These are phyloP conservation scores for Saccharomycopsis schoenii DNA, from an alignment of 805 yeast species.

Conservation along the genomic window DNA sequence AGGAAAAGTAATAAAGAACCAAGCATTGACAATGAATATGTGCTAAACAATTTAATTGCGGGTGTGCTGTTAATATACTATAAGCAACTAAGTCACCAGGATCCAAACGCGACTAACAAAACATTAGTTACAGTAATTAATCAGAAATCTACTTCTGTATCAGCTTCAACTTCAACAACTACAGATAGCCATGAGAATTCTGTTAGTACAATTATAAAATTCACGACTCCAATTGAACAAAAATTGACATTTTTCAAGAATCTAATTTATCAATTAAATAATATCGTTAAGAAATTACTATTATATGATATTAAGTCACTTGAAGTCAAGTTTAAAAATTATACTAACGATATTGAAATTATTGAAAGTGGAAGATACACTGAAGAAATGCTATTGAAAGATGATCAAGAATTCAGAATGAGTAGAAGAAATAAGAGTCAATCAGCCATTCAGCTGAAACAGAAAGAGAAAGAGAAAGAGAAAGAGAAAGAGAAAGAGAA, in stretches of 20 bases:
- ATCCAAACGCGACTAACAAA: neutral
- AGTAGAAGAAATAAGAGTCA: conserved; percentile 2
- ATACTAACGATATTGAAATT: conserved; percentile 7
- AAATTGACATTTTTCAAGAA: conserved; percentile 15
- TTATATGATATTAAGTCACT: conserved; percentile 15
- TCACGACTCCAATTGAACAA: conserved; percentile 9
- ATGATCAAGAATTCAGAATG: conserved; percentile 11
- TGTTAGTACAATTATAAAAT: conserved; percentile 8
- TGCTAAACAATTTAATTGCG: conserved; percentile 10
- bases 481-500: too few relatives aligned
- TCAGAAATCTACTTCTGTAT: neutral
- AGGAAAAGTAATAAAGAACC: neutral
- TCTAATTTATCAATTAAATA: conserved; percentile 14
- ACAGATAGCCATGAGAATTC: neutral
- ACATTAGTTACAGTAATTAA: neutral
- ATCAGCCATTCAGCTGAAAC: neutral
- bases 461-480: neutral
- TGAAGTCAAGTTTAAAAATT: conserved; percentile 13
- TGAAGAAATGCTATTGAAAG: conserved; percentile 15
- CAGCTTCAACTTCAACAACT: neutral
- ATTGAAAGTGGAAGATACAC: conserved; percentile 15
- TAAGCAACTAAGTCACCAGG: conserved; percentile 13
- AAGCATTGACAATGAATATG: conserved; percentile 15
- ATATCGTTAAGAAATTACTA: conserved; percentile 14
- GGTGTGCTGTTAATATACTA: conserved; percentile 12